Evolutionary conservation across 2,329 filamentous ascomycete species (phyloP), one percentile per base, ranked within the genome.

Genomic region (Triangularia verruculosa): DNA sequence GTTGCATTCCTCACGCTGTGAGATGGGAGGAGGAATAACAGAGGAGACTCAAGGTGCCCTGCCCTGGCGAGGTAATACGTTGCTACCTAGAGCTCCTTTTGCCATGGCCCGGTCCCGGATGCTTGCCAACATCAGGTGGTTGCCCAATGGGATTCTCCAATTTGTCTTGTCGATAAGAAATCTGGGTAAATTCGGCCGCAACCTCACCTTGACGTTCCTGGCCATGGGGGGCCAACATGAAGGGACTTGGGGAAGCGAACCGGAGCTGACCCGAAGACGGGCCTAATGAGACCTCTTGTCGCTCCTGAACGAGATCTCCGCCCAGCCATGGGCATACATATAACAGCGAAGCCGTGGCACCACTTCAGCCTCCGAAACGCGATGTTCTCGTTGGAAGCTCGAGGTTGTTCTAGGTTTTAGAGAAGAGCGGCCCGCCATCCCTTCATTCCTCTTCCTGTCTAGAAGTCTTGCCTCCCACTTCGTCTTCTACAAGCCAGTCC

Each of bases 31-130:
- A 17, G n/a, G 27, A 57, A 32, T 30, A 32, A 13, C 13, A 24
- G 39, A 47, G n/a, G 20, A 22, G 30, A 7, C 2, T n/a, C 24
- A 7, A 59, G 25, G 28, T 39, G 57, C 39, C 57, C 69, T 72
- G 69, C 69, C 70, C 65, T 67, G 25, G 69, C 68, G 64, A 70
- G 70, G n/a, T 76, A 28, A 66, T 61, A n/a, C 57, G 27, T 59
- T 61, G 39, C 53, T 17, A 55, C 57, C 32, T 61, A 53, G 43
- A 59, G 61, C 22, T 58, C 61, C 61, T 58, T 51, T 61, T 34
- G 39, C 63, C 52, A 15, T 20, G 54, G 52, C 63, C 56, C 61
- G 43, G 56, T 57, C 52, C 39, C 57, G 57, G 57, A 57, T 51
- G 28, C 47, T 57, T 24, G 32, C 57, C 43, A 56, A 52, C 56